Percentiles rank a stretch among this genome's conserved stretches.
These are phyloP conservation scores for Phtheirospermum japonicum DNA, from an alignment of 257 asterid species.

Conservation along the genomic window DNA sequence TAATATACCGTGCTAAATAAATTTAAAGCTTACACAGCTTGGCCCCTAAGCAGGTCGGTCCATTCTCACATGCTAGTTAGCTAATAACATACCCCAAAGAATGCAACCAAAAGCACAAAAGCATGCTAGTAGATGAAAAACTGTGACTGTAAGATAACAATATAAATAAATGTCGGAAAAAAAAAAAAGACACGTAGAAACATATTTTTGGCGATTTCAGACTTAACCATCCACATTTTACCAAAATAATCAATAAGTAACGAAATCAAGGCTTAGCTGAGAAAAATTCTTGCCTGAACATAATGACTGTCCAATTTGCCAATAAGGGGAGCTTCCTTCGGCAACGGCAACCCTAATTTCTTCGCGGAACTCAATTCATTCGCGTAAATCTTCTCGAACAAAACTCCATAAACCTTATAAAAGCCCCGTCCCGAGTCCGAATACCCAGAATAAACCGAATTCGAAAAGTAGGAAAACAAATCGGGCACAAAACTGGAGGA, in stretches of 20 bases:
- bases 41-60: not conserved
- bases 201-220: not conserved
- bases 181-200: too few relatives aligned
- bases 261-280: conserved; percentile 5
- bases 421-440: conserved; percentile 81
- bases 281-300: conserved; percentile 54
- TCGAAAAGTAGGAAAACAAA: conserved; percentile 73
- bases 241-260: not conserved
- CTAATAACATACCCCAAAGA: not conserved
- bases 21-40: not conserved
- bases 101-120: not conserved
- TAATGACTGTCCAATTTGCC: conserved; percentile 84
- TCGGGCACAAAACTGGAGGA: conserved; percentile 54
- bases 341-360: conserved; percentile 58
- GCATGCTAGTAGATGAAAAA: not conserved
- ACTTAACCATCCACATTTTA: conserved; percentile 10
- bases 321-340: conserved; percentile 84
- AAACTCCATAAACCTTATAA: conserved; percentile 74
- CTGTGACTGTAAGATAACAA: not conserved
- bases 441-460: conserved; percentile 78
- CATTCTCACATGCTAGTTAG: conserved; percentile 1
- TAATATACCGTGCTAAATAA: not conserved
- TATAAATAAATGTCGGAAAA: not conserved
- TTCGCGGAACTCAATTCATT: conserved; percentile 62
- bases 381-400: conserved; percentile 66